Percentiles rank a stretch among this genome's conserved stretches.
Conservation (phyloP, 2,329 filamentous ascomycete species). For the Gremmenia infestans region DNA sequence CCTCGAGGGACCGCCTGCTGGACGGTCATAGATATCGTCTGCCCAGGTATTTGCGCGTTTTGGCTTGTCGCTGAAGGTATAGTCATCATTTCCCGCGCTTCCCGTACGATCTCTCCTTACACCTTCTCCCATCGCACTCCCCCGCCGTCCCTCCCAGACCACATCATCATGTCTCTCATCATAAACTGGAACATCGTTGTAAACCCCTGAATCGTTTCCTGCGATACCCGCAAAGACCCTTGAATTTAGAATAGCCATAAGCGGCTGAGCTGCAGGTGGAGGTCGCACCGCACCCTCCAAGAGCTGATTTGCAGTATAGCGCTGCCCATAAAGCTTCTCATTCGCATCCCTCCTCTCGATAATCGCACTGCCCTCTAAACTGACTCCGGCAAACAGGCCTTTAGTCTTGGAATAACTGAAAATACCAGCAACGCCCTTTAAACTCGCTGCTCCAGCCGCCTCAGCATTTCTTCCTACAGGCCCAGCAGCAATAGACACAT, state of each 20-base stretch:
- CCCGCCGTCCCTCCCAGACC: constrained; percentile 73
- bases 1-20: constrained; percentile 28
- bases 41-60: constrained; percentile 66
- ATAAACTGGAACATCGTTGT: constrained; percentile 91
- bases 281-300: constrained; percentile 72
- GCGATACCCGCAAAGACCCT: constrained; percentile 70
- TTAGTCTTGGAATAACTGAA: constrained; percentile 99
- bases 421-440: constrained; percentile 83
- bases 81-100: constrained; percentile 38
- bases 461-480: constrained; percentile 93
- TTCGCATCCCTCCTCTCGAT: constrained; percentile 96
- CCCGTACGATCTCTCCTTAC: constrained; percentile 46
- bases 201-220: constrained; percentile 61
- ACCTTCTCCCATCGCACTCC: constrained; percentile 66
- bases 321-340: constrained; percentile 86
- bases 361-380: constrained; percentile 85
- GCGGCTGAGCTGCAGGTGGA: constrained; percentile 75
- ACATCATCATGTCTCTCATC: constrained; percentile 77
- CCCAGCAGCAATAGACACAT: constrained; percentile 91
- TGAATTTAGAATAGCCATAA: constrained; percentile 81
- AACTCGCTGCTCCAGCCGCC: constrained; percentile 86
- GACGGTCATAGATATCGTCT: constrained; percentile 68
- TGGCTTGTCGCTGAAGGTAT: constrained; percentile 51
- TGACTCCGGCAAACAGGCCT: constrained; percentile 92
- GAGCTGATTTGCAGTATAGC: constrained; percentile 75